phyloP scores from a whole-genome alignment of 192 early-diverging fungal genomes.

The Backusella luteola region DNA sequence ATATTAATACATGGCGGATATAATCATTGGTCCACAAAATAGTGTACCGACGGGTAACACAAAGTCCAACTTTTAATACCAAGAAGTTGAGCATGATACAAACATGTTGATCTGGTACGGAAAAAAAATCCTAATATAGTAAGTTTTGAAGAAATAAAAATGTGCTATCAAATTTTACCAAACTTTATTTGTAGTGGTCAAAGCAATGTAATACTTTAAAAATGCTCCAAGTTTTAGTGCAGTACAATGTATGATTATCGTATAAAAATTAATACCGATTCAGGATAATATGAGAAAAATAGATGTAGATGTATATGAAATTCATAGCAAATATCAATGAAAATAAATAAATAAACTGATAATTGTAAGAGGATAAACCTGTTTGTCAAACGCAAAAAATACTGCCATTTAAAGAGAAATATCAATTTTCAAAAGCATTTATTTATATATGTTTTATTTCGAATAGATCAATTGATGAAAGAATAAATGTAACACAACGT shows the following conservation, averaged over 20 bases:
- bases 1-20: neutral
- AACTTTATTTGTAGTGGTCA: neutral
- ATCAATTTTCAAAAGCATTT: neutral
- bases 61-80: conserved; percentile 4
- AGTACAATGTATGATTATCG: neutral
- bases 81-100: neutral
- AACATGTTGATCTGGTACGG: neutral
- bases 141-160: neutral
- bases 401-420: neutral
- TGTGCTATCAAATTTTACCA: neutral
- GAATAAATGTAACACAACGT: neutral
- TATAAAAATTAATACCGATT: neutral
- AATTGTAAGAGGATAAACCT: neutral
- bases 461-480: neutral
- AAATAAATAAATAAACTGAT: neutral
- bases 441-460: neutral
- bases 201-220: neutral
- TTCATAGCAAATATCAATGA: too few species aligned
- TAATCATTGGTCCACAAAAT: neutral
- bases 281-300: neutral
- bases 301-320: neutral
- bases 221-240: neutral
- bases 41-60: neutral
- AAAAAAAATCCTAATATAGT: neutral
- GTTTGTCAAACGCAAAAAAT: neutral